Evolutionary conservation across 805 yeast genomes (phyloP).

Genomic region (Alloascoidea africana): DNA sequence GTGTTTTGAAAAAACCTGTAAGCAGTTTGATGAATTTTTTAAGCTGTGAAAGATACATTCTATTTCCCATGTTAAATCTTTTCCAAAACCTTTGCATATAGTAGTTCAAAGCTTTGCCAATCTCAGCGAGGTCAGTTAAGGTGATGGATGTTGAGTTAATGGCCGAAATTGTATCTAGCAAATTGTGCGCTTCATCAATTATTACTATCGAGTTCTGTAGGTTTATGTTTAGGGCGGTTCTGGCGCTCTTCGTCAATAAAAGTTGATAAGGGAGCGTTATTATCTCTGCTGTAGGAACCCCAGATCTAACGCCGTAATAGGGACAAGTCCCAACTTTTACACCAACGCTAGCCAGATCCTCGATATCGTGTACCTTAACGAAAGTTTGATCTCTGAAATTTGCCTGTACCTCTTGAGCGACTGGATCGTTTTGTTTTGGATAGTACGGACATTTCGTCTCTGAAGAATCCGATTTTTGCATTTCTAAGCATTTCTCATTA

Average conservation of each 20-base stretch:
- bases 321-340: slow-evolving; percentile 50
- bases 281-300: slow-evolving; percentile 48
- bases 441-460: slow-evolving; percentile 25
- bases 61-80: slow-evolving; percentile 54
- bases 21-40: slow-evolving; percentile 39
- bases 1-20: slow-evolving; percentile 26
- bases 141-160: slow-evolving; percentile 51
- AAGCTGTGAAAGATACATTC: slow-evolving; percentile 52
- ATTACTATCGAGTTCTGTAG: slow-evolving; percentile 53
- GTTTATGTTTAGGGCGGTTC: slow-evolving; percentile 43
- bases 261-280: slow-evolving; percentile 79
- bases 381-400: slow-evolving; percentile 41
- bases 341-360: slow-evolving; percentile 58
- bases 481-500: slow-evolving; percentile 70
- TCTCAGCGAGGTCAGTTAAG: slow-evolving; percentile 26
- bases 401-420: slow-evolving; percentile 17
- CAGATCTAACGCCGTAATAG: slow-evolving; percentile 57
- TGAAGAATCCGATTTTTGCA: slow-evolving; percentile 28
- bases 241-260: slow-evolving; percentile 41
- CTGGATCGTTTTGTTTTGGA: slow-evolving; percentile 18
- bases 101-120: slow-evolving; percentile 31
- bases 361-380: slow-evolving; percentile 56
- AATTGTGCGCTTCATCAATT: slow-evolving; percentile 87
- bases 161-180: slow-evolving; percentile 60
- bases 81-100: slow-evolving; percentile 49